Evolutionary conservation across 2,329 filamentous ascomycete species (phyloP).

Genomic region (Penicillium sp.): DNA sequence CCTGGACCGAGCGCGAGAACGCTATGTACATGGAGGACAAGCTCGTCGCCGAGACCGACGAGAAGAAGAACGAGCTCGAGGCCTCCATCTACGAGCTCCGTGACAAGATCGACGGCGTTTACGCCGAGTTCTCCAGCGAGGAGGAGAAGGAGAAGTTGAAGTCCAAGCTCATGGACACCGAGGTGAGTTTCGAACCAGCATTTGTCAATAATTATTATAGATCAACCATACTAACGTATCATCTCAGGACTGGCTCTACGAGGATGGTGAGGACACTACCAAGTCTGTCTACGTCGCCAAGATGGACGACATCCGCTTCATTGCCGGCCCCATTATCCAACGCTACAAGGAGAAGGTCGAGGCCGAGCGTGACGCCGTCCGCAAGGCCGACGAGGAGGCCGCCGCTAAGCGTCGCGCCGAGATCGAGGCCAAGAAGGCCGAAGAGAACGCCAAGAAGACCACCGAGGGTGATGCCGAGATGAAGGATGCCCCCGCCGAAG

Average conservation of each 20-base stretch:
- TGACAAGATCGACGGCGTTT: constrained; percentile 90
- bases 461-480: constrained; percentile 54
- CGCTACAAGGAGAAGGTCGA: constrained; percentile 95
- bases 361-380: constrained; percentile 74
- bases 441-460: constrained; percentile 45
- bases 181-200: constrained; percentile 62
- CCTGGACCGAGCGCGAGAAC: constrained; percentile 77
- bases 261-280: constrained; percentile 90
- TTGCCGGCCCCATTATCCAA: constrained; percentile 88
- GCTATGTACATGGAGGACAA: constrained; percentile 98
- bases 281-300: constrained; percentile 94
- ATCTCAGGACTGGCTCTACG: constrained; percentile 90
- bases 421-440: constrained; percentile 66
- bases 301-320: constrained; percentile 89
- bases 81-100: constrained; percentile 95
- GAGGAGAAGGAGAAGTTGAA: constrained; percentile 88
- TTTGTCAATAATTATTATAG: constrained; percentile 3
- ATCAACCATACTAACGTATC: constrained; percentile 17
- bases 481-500: constrained; percentile 57
- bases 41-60: constrained; percentile 94
- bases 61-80: constrained; percentile 99
- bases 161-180: constrained; percentile 75
- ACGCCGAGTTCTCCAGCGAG: constrained; percentile 82
- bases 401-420: constrained; percentile 62
- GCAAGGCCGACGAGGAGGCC: constrained; percentile 64